A percentile compares a stretch with the other conserved stretches of the same genome.
Evolutionary conservation across 176 grass and related monocot species (phyloP).

Genomic region (Paspalum vaginatum): DNA sequence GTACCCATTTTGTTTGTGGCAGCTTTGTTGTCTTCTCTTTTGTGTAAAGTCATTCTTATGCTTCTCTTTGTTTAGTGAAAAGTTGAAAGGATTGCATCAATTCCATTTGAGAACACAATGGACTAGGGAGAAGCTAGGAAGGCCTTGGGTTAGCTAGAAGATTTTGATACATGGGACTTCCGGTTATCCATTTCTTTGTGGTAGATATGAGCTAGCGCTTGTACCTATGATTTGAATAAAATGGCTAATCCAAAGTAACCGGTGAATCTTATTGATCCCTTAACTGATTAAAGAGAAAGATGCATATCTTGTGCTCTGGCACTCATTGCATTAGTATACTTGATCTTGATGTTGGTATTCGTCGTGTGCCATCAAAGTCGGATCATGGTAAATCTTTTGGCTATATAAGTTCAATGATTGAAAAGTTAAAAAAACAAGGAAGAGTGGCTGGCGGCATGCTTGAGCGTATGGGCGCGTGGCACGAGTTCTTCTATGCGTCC

Average conservation of each 20-base stretch:
- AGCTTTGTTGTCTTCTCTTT: slow-evolving; percentile 10
- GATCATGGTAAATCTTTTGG: too few species aligned
- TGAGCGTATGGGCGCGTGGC: too few species aligned
- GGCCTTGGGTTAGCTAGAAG: not conserved
- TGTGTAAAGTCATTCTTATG: slow-evolving; percentile 44
- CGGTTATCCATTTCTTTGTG: not conserved
- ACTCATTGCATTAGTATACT: not conserved
- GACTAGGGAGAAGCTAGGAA: not conserved
- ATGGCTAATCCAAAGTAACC: not conserved
- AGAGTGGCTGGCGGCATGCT: too few species aligned
- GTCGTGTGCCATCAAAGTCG: not conserved
- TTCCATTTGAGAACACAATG: slow-evolving; percentile 30
- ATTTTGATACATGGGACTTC: slow-evolving; percentile 3
- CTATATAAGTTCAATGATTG: too few species aligned
- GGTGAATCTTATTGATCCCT: not conserved
- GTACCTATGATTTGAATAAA: not conserved
- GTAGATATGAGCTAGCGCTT: not conserved
- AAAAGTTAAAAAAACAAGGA: too few species aligned
- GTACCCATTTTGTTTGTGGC: slow-evolving; percentile 15
- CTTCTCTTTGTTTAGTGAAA: slow-evolving; percentile 16
- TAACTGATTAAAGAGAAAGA: not conserved
- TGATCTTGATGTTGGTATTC: not conserved
- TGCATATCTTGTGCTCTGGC: not conserved
- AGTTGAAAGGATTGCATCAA: slow-evolving; percentile 13
- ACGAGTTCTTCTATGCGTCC: too few species aligned